These are phyloP conservation scores for Acacia pycnantha DNA, from an alignment of 331 rosid genomes.

Conservation along the genomic window DNA sequence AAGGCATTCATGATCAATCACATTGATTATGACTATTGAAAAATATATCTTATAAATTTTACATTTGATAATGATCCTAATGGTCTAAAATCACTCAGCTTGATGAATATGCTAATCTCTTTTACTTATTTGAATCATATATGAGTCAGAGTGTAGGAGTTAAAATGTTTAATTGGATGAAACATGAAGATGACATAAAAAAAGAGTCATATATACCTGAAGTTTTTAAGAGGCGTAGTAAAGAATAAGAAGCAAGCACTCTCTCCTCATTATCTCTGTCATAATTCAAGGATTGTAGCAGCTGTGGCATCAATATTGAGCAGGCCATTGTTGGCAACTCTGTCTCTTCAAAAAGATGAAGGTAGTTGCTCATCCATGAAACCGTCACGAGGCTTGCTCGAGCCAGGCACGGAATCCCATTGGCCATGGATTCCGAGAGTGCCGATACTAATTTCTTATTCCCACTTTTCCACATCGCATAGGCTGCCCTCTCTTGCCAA, in stretches of 20 bases:
- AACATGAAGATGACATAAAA: background rate
- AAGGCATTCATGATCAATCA: background rate
- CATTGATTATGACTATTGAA: background rate
- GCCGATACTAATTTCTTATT: slow-evolving; percentile 51
- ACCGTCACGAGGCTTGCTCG: slow-evolving; percentile 69
- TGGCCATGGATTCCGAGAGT: slow-evolving; percentile 58
- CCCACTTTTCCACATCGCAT: slow-evolving; percentile 53
- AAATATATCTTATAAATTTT: background rate
- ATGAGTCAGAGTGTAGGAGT: background rate
- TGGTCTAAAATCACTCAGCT: background rate
- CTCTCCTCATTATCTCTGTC: slow-evolving; percentile 67
- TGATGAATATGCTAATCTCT: background rate
- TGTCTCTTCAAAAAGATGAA: slow-evolving; percentile 43
- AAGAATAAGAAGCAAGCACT: slow-evolving; percentile 78
- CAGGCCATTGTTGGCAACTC: slow-evolving; percentile 42
- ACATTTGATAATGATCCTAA: too few species aligned
- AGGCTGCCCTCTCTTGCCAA: slow-evolving; percentile 71
- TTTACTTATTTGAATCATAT: background rate
- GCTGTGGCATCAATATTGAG: slow-evolving; percentile 53
- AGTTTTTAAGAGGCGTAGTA: slow-evolving; percentile 51
- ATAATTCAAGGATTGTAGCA: slow-evolving; percentile 50
- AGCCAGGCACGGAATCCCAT: slow-evolving; percentile 63
- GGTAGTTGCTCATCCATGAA: slow-evolving; percentile 70
- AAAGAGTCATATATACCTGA: slow-evolving; percentile 52
- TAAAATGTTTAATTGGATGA: background rate